Percentiles rank a stretch among this genome's conserved stretches.
These are phyloP conservation scores for Erodium moschatum DNA, from an alignment of 441 rosid species.

Conservation along the genomic window DNA sequence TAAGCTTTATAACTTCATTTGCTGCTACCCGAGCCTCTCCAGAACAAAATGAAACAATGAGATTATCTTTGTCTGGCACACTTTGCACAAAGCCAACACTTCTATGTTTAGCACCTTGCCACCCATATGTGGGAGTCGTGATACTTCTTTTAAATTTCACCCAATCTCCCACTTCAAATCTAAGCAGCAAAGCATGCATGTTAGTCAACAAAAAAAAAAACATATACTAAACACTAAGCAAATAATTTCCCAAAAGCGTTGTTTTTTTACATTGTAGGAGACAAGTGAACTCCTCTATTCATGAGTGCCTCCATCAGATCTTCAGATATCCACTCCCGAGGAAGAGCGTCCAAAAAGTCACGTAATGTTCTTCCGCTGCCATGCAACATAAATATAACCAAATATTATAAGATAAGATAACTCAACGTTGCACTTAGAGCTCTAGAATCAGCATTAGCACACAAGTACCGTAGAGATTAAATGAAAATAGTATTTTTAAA, in stretches of 20 bases:
- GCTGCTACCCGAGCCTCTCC: constrained; percentile 81
- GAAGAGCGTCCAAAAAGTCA: constrained; percentile 89
- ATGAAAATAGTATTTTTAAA: background rate
- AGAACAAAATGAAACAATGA: constrained; percentile 81
- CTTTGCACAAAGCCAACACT: constrained; percentile 98
- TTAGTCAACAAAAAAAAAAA: constrained; percentile 9
- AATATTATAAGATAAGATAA: constrained; percentile 15
- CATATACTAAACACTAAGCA: constrained; percentile 6
- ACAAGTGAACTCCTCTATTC: constrained; percentile 70
- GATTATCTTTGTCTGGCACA: constrained; percentile 64
- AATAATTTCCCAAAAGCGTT: constrained; percentile 16
- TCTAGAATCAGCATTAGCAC: constrained; percentile 9
- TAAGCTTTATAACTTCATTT: constrained; percentile 75
- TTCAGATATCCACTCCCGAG: constrained; percentile 98
- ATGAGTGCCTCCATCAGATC: constrained; percentile 85
- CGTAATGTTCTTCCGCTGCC: constrained; percentile 89
- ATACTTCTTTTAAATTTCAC: constrained; percentile 85
- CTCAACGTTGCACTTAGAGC: constrained; percentile 5
- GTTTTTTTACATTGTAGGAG: constrained; percentile 75
- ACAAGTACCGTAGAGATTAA: background rate
- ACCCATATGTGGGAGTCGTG: constrained; percentile 65
- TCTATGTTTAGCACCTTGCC: constrained; percentile 90
- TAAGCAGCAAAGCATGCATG: constrained; percentile 24
- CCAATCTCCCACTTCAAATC: constrained; percentile 97
- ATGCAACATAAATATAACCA: constrained; percentile 20